Evolutionary conservation across 129 eudicot species (phyloP), one percentile per base, ranked within the genome.

Genomic region (Glebionis coronaria): DNA sequence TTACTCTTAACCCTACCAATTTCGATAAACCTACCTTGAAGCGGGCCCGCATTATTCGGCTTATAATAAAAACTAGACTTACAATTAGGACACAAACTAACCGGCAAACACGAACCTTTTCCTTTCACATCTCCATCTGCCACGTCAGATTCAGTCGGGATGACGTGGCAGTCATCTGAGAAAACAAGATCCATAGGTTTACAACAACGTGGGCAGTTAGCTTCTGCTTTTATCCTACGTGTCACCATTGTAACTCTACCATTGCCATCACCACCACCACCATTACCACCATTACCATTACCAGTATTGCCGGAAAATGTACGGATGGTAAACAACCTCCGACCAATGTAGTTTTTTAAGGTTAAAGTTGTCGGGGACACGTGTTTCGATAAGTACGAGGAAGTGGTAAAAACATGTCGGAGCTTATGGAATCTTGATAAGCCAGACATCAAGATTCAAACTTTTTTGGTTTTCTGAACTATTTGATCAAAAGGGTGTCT

Each of bases 1-100:
- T 72, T 56, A 44, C 59, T 70, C 27, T 60, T 82, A 14, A 78
- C 64, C 73, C 87, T 79, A 56, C 84, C 96, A 58, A 91, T 85
- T 82, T 91, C 97, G 16, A 88, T 61, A 65, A 91, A 91, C 67
- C 82, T 87, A 12, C 97, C 97, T 72, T 91, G 97, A 2, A 91
- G 80, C 4, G 96, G 96, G 10, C 71, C 74, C 84, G 79, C 65
- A 77, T 79, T 88, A 65, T 77, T 21, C 4, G 96, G 90, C 70
- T 82, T 27, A 59, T 83, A 85, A 42, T 83, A 80, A 65, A 71
- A 91, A 25, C 84, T 82, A 38, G 94, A 82, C 72, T 85, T 91
- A 71, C 97, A 91, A 79, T 64, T 88, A 57, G 96, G 96, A 51
- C 97, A 91, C 16, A 88, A 68, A 68, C 73, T 84, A 27, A 87